phyloP scores from a whole-genome alignment of 2,329 filamentous ascomycete species.

The Aspergillus candidus region DNA sequence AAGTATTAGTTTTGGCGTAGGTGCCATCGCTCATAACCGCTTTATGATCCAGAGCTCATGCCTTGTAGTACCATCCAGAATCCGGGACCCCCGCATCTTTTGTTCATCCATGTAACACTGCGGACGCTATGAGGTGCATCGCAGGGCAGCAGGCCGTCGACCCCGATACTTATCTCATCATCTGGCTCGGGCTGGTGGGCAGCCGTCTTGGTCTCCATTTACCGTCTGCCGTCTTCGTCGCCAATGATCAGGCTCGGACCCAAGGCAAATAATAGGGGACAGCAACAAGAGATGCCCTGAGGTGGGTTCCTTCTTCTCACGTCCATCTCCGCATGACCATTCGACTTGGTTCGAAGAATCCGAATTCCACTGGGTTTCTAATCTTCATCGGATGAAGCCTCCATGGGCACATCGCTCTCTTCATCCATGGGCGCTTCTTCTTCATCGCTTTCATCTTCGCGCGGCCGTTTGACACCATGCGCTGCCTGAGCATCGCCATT shows the following conservation, averaged over 20 bases:
- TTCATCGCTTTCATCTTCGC: slow-evolving; percentile 58
- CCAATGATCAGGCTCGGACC: slow-evolving; percentile 15
- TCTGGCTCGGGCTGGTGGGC: slow-evolving; percentile 87
- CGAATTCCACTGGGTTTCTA: slow-evolving; percentile 23
- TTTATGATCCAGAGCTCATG: slow-evolving; percentile 30
- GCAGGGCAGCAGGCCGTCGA: slow-evolving; percentile 36
- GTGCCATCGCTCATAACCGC: slow-evolving; percentile 36
- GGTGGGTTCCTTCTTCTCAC: slow-evolving; percentile 9
- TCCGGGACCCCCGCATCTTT: slow-evolving; percentile 77
- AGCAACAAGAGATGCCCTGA: slow-evolving; percentile 11
- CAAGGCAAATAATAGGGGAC: slow-evolving; percentile 13
- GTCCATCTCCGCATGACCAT: slow-evolving; percentile 5
- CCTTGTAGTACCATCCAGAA: slow-evolving; percentile 69
- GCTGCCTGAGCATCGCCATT: slow-evolving; percentile 43
- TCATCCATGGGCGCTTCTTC: slow-evolving; percentile 56
- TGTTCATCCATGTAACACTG: slow-evolving; percentile 85
- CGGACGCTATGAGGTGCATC: slow-evolving; percentile 68
- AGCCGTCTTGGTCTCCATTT: slow-evolving; percentile 72
- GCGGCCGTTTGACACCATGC: slow-evolving; percentile 61
- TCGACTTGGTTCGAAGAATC: background rate
- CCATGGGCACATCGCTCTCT: slow-evolving; percentile 63
- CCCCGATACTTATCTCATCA: slow-evolving; percentile 65
- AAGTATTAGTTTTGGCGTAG: slow-evolving; percentile 69
- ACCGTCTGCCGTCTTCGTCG: slow-evolving; percentile 56
- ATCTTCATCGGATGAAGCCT: slow-evolving; percentile 69